phyloP scores from a whole-genome alignment of 805 yeast species.

The Debaryomyces prosopidis region DNA sequence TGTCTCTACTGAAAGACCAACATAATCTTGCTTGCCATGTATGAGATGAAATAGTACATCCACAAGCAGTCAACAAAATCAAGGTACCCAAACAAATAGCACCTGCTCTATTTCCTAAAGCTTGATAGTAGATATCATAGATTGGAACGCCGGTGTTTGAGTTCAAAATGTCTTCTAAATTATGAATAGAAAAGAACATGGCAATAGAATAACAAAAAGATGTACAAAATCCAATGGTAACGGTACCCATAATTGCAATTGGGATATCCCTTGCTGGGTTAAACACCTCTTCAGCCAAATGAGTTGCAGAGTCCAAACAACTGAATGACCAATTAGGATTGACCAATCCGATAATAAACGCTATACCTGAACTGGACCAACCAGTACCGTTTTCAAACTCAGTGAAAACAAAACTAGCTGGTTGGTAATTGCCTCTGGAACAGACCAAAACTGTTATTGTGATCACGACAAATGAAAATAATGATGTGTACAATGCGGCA shows the following conservation, averaged over 20 bases:
- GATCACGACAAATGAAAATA: conserved; percentile 53
- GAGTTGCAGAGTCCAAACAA: conserved; percentile 71
- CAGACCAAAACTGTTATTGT: conserved; percentile 54
- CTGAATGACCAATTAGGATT: conserved; percentile 72
- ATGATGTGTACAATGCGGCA: conserved; percentile 51
- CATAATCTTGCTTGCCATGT: conserved; percentile 70
- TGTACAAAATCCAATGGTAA: conserved; percentile 66
- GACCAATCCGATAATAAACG: conserved; percentile 68
- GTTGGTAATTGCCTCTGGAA: conserved; percentile 52
- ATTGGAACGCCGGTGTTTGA: conserved; percentile 64
- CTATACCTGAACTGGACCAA: conserved; percentile 58
- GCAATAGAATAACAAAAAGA: conserved; percentile 53
- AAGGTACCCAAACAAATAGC: conserved; percentile 52
- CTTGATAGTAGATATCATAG: conserved; percentile 62
- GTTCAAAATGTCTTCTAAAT: conserved; percentile 47
- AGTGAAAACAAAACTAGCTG: conserved; percentile 53
- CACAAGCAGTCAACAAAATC: conserved; percentile 53
- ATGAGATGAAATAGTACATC: conserved; percentile 60
- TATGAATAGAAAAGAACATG: conserved; percentile 59
- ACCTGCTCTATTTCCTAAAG: conserved; percentile 51
- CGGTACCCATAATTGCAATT: conserved; percentile 60
- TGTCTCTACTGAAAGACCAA: conserved; percentile 70
- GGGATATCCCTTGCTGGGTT: conserved; percentile 63
- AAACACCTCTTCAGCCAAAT: conserved; percentile 65
- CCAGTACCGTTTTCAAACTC: conserved; percentile 59